phyloP scores from a whole-genome alignment of 2,329 filamentous ascomycete genomes.

The Colletotrichum sp. region DNA sequence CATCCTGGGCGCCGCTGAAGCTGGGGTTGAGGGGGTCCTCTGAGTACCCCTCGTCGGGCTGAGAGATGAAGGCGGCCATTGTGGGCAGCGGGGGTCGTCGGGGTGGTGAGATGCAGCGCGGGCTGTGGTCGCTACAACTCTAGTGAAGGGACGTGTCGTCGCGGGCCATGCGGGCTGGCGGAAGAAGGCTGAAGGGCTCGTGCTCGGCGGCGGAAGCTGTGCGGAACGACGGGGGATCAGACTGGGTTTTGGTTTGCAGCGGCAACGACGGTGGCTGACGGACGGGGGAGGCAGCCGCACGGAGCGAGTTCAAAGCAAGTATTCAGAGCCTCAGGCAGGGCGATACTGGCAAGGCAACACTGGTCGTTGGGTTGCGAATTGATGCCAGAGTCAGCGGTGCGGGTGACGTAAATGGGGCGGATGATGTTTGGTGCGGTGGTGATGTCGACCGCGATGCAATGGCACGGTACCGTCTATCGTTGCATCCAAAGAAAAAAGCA shows the following conservation, averaged over 20 bases:
- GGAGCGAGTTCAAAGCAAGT: neutral
- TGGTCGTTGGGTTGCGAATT: neutral
- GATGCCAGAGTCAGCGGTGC: neutral
- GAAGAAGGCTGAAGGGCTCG: conserved; percentile 2
- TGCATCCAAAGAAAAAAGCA: neutral
- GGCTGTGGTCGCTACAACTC: neutral
- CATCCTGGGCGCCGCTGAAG: conserved; percentile 29
- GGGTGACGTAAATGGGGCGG: neutral
- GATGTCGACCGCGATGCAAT: neutral
- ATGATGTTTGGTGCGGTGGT: neutral
- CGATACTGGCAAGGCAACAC: neutral
- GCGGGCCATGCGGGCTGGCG: conserved; percentile 9
- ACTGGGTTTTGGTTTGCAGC: neutral
- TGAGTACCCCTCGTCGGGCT: conserved; percentile 87
- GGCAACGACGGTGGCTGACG: neutral
- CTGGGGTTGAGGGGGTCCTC: conserved; percentile 69
- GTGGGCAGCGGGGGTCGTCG: neutral
- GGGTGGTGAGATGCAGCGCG: neutral
- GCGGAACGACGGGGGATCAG: neutral
- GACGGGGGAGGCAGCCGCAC: neutral
- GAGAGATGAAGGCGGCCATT: conserved; percentile 33
- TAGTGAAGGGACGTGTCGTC: neutral
- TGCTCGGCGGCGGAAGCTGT: neutral
- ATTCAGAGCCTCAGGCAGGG: neutral
- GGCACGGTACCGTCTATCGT: neutral